phyloP scores from a whole-genome alignment of 805 yeast species.

The Candida nonsorbophila region DNA sequence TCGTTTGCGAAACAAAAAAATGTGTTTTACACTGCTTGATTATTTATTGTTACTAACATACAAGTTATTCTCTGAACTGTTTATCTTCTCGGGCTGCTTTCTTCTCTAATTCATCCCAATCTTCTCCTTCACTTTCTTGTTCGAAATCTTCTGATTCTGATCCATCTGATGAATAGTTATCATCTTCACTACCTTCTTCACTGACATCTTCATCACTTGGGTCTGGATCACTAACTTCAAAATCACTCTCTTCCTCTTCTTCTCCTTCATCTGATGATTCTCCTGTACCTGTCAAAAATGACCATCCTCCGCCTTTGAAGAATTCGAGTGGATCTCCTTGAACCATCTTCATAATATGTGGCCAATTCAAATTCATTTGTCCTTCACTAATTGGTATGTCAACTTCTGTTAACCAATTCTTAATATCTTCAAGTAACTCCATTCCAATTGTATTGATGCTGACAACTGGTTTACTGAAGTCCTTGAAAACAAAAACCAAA shows the following conservation, averaged over 20 bases:
- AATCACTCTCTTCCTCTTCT: constrained; percentile 66
- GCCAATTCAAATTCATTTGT: constrained; percentile 93
- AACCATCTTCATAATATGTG: constrained; percentile 89
- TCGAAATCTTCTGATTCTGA: constrained; percentile 35
- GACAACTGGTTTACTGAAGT: constrained; percentile 79
- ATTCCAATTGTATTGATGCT: constrained; percentile 94
- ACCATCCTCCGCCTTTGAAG: constrained; percentile 94
- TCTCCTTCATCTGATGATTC: constrained; percentile 64
- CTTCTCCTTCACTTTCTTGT: constrained; percentile 37
- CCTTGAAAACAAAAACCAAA: constrained; percentile 93
- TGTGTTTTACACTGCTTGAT: no score
- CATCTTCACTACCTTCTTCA: constrained; percentile 43
- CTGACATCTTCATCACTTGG: constrained; percentile 59
- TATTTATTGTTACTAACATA: no score
- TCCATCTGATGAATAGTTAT: constrained; percentile 35
- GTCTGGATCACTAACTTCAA: constrained; percentile 58
- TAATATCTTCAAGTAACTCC: constrained; percentile 85
- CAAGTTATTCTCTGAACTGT: constrained; percentile 18
- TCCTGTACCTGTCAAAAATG: constrained; percentile 82
- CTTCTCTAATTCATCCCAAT: constrained; percentile 60
- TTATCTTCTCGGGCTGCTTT: constrained; percentile 49
- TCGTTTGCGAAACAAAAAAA: no score
- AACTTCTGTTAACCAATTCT: constrained; percentile 96
- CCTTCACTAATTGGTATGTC: constrained; percentile 95
- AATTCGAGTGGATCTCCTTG: constrained; percentile 91